A percentile compares a stretch with the other conserved stretches of the same genome.
These are phyloP conservation scores for Vaccinium darrowii DNA, from an alignment of 148 eudicot genomes.

Conservation along the genomic window DNA sequence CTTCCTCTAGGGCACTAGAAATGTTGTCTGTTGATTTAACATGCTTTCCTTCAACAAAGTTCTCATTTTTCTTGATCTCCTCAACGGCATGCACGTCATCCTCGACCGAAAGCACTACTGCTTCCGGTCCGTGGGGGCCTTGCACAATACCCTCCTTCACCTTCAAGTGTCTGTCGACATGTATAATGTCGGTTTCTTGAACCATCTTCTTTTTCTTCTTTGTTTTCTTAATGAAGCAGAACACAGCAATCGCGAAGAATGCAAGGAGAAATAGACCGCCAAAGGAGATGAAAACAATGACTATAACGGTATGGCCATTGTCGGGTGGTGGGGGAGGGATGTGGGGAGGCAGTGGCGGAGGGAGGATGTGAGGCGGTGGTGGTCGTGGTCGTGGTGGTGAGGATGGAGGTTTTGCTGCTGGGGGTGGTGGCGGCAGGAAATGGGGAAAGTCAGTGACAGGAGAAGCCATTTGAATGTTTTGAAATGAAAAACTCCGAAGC, in stretches of 20 bases:
- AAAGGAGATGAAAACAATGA: constrained; percentile 47
- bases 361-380: constrained; percentile 18
- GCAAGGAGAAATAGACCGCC: constrained; percentile 63
- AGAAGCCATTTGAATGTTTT: constrained; percentile 19
- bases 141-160: constrained; percentile 46
- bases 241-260: constrained; percentile 47
- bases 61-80: constrained; percentile 40
- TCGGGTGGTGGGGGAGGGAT: constrained; percentile 30
- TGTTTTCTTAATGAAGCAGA: constrained; percentile 55
- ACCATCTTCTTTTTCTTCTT: constrained; percentile 41
- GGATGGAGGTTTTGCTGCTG: constrained; percentile 28
- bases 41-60: constrained; percentile 26
- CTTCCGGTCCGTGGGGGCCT: constrained; percentile 67
- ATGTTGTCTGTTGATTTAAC: constrained; percentile 28
- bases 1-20: constrained; percentile 33
- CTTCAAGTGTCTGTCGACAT: constrained; percentile 41
- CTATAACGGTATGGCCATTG: constrained; percentile 42
- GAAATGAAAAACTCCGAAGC: constrained; percentile 5
- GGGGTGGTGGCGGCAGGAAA: constrained; percentile 37
- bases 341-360: constrained; percentile 32
- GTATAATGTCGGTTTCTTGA: constrained; percentile 41
- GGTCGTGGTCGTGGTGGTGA: constrained; percentile 7
- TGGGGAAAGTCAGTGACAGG: constrained; percentile 27
- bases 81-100: constrained; percentile 63
- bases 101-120: constrained; percentile 43